Conservation (phyloP, 2,329 filamentous ascomycete genomes). For the Curvularia hawaiiensis region DNA sequence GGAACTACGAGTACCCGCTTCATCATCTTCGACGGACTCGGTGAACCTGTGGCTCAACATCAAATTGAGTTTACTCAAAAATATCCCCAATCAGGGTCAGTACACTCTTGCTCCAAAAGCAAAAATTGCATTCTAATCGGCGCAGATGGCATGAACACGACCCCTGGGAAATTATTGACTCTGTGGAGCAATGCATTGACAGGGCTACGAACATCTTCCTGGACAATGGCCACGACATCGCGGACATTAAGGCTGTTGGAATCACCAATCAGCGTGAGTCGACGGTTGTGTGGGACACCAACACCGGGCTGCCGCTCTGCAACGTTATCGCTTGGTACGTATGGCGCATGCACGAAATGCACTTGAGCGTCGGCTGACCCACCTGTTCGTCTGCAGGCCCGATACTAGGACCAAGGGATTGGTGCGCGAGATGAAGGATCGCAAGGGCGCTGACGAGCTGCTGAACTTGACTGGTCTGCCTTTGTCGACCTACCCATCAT, state of each 20-base stretch:
- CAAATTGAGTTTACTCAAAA: constrained; percentile 87
- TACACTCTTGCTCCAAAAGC: constrained; percentile 23
- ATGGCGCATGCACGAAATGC: neutral
- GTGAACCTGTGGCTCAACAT: constrained; percentile 79
- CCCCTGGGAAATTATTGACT: constrained; percentile 74
- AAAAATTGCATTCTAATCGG: constrained; percentile 20
- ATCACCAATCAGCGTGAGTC: constrained; percentile 94
- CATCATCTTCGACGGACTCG: constrained; percentile 82
- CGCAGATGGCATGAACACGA: constrained; percentile 88
- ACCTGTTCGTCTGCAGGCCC: constrained; percentile 49
- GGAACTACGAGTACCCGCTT: constrained; percentile 90
- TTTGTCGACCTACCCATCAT: constrained; percentile 86
- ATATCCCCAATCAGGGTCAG: constrained; percentile 84
- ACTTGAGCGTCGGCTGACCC: constrained; percentile 7
- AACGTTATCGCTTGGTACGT: constrained; percentile 80
- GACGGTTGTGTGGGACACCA: constrained; percentile 80
- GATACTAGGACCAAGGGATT: constrained; percentile 80
- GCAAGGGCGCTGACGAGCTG: constrained; percentile 70
- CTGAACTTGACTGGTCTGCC: constrained; percentile 77
- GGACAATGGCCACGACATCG: constrained; percentile 68
- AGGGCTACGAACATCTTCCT: constrained; percentile 74
- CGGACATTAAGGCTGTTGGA: constrained; percentile 76
- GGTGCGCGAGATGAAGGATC: constrained; percentile 75
- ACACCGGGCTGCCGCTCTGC: constrained; percentile 78
- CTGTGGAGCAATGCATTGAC: constrained; percentile 81